Evolutionary conservation across 768 basidiomycete species (phyloP).

Genomic region (Naganishia kalamii): DNA sequence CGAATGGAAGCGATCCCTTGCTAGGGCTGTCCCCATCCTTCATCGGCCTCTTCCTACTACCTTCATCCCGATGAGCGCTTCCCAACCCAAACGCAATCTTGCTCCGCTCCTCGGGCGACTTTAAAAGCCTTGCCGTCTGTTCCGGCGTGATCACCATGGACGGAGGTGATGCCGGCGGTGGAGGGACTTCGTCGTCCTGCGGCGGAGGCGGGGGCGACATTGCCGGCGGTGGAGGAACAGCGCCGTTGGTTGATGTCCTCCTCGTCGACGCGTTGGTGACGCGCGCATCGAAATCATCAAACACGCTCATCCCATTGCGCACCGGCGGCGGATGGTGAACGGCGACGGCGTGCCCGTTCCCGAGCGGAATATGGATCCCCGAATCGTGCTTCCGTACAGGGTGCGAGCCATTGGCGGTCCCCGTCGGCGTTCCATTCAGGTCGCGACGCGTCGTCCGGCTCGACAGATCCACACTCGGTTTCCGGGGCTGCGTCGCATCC

Average conservation of each 20-base stretch:
- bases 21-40: too few species aligned
- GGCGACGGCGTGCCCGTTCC: neutral
- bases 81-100: neutral
- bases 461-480: neutral
- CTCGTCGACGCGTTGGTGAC: too few species aligned
- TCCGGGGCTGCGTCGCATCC: neutral
- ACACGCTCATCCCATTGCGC: neutral
- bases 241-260: neutral
- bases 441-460: neutral
- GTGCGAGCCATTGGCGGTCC: neutral
- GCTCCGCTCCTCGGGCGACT: neutral
- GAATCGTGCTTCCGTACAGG: neutral
- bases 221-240: neutral
- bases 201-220: neutral
- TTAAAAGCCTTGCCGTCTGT: neutral
- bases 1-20: too few species aligned
- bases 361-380: neutral
- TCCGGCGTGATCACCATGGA: neutral
- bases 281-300: neutral
- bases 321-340: neutral
- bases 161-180: slow-evolving; percentile 4
- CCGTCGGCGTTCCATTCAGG: neutral
- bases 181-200: neutral
- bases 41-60: neutral
- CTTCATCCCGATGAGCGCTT: neutral